phyloP scores from a whole-genome alignment of 257 asterid genomes.

The Oldenlandia corymbosa region DNA sequence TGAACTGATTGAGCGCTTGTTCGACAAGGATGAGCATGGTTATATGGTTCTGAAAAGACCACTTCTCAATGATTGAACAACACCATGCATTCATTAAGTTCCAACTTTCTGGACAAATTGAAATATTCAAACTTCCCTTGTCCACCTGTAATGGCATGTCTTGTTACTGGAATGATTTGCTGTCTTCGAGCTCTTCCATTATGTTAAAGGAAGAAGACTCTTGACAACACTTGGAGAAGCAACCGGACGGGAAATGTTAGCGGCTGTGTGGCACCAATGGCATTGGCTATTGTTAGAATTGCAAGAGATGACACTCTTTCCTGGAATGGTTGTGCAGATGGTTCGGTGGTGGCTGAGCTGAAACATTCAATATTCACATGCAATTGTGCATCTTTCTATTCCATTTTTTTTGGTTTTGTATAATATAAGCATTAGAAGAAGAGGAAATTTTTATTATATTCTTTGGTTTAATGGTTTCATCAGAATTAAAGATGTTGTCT shows the following conservation, averaged over 20 bases:
- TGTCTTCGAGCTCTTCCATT: background rate
- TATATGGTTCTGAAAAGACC: conserved; percentile 44
- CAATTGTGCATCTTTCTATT: no score
- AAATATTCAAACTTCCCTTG: conserved; percentile 1
- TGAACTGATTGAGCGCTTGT: conserved; percentile 62
- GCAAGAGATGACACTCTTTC: no score
- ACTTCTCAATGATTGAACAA: conserved; percentile 20
- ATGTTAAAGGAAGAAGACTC: no score
- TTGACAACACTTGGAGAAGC: no score
- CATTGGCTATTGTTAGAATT: no score
- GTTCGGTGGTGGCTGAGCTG: no score
- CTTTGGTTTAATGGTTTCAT: conserved; percentile 7
- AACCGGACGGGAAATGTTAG: no score
- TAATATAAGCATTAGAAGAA: no score
- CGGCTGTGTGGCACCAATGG: no score
- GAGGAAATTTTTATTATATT: background rate
- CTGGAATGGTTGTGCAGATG: no score
- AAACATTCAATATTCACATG: no score
- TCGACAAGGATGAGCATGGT: conserved; percentile 65
- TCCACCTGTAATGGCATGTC: background rate
- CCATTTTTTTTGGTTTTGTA: no score
- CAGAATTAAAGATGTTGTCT: background rate
- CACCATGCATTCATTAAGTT: background rate
- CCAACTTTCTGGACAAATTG: background rate
- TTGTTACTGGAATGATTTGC: background rate